These are phyloP conservation scores for Aspergillus ellipticus DNA, from an alignment of 495 filamentous ascomycete genomes.

Conservation along the genomic window DNA sequence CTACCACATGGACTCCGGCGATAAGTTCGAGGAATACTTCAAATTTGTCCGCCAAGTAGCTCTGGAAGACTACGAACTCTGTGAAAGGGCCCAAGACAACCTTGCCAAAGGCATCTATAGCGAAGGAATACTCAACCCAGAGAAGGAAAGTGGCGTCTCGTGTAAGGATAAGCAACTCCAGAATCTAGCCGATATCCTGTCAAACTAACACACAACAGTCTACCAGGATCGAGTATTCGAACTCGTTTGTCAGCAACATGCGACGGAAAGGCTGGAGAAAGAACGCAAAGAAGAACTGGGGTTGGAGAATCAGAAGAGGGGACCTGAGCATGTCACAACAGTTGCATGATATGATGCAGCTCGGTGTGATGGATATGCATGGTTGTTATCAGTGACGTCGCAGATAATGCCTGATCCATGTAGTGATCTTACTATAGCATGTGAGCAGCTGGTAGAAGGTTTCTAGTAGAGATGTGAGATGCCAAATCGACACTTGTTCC, in stretches of 20 bases:
- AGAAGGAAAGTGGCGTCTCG: constrained; percentile 55
- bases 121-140: constrained; percentile 56
- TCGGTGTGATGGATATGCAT: neutral
- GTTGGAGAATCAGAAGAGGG: constrained; percentile 11
- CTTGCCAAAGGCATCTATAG: constrained; percentile 53
- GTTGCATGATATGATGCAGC: constrained; percentile 19
- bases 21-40: constrained; percentile 58
- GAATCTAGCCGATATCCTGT: neutral
- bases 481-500: neutral
- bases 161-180: constrained; percentile 32
- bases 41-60: constrained; percentile 59
- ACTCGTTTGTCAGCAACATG: constrained; percentile 48
- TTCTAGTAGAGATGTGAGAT: neutral
- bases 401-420: neutral
- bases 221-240: constrained; percentile 56
- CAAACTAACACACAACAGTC: constrained; percentile 25
- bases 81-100: constrained; percentile 56
- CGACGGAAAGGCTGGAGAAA: constrained; percentile 26
- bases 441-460: neutral
- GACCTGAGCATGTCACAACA: constrained; percentile 17
- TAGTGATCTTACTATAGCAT: neutral
- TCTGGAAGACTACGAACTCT: constrained; percentile 58
- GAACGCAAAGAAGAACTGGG: constrained; percentile 1
- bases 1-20: constrained; percentile 49
- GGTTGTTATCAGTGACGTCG: neutral